phyloP scores from a whole-genome alignment of 2,329 filamentous ascomycete species.

The Diaporthe velutina region DNA sequence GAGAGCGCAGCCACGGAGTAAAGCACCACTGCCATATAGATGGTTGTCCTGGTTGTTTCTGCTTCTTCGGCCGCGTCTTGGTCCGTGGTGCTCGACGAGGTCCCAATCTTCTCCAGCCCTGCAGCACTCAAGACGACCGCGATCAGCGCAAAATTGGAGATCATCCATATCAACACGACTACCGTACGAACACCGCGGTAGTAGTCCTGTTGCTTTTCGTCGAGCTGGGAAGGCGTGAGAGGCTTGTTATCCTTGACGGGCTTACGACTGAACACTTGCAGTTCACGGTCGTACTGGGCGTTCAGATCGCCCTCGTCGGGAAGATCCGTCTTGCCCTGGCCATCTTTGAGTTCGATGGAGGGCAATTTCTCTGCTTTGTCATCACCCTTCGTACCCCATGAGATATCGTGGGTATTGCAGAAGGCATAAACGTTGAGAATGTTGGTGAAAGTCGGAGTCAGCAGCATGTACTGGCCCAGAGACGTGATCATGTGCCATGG shows the following conservation, averaged over 20 bases:
- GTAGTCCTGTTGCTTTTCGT: constrained; percentile 96
- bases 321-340: constrained; percentile 91
- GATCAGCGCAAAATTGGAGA: constrained; percentile 90
- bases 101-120: constrained; percentile 77
- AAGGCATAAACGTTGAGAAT: constrained; percentile 99
- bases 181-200: constrained; percentile 95
- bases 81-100: constrained; percentile 11
- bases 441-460: constrained; percentile 97
- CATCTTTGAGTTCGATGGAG: constrained; percentile 89
- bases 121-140: constrained; percentile 90
- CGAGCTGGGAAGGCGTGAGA: constrained; percentile 65
- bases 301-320: constrained; percentile 96
- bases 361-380: constrained; percentile 94
- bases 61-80: constrained; percentile 56
- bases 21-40: constrained; percentile 89
- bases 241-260: constrained; percentile 77
- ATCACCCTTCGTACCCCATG: constrained; percentile 98
- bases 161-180: constrained; percentile 96
- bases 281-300: constrained; percentile 90
- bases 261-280: constrained; percentile 80
- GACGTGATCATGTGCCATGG: constrained; percentile 99
- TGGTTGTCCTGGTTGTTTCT: constrained; percentile 69
- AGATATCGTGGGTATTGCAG: constrained; percentile 98
- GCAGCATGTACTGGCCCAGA: constrained; percentile 92
- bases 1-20: constrained; percentile 91